Conservation (phyloP, 805 yeast genomes). For the Ogataea polymorpha region DNA sequence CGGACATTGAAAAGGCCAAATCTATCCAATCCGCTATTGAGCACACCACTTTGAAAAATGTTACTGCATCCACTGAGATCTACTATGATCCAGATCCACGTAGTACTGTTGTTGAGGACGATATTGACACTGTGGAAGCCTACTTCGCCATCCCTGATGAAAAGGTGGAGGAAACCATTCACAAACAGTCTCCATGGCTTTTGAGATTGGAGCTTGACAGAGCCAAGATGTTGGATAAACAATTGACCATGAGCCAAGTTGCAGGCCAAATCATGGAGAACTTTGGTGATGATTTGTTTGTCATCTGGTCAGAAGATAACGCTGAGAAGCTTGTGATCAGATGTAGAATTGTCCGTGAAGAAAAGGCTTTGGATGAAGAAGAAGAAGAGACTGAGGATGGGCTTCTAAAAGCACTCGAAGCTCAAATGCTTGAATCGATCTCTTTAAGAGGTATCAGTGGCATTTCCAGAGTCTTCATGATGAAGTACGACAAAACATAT, state of each 20-base stretch:
- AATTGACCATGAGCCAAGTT: slow-evolving; percentile 96
- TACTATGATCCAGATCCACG: slow-evolving; percentile 98
- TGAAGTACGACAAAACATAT: slow-evolving; percentile 71
- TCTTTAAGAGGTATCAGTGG: slow-evolving; percentile 95
- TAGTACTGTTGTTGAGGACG: slow-evolving; percentile 94
- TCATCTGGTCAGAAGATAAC: slow-evolving; percentile 98
- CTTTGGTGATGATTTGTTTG: slow-evolving; percentile 92
- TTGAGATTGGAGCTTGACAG: slow-evolving; percentile 95
- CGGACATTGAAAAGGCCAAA: slow-evolving; percentile 91
- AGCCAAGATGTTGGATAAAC: slow-evolving; percentile 98
- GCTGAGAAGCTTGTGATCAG: slow-evolving; percentile 95
- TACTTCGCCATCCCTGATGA: slow-evolving; percentile 98
- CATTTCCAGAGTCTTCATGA: slow-evolving; percentile 85
- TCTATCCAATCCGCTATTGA: slow-evolving; percentile 95
- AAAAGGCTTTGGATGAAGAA: slow-evolving; percentile 88
- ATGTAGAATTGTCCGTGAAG: slow-evolving; percentile 97
- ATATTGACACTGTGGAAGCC: slow-evolving; percentile 94
- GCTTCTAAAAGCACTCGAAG: slow-evolving; percentile 89
- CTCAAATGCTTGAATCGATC: slow-evolving; percentile 92
- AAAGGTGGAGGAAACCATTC: slow-evolving; percentile 89
- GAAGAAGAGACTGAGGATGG: slow-evolving; percentile 96
- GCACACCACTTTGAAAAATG: slow-evolving; percentile 91
- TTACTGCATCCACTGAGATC: slow-evolving; percentile 95
- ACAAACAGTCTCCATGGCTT: slow-evolving; percentile 97
- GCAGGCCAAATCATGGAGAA: slow-evolving; percentile 92